phyloP scores from a whole-genome alignment of 208 protist genomes.

The Trypanosoma brucei region DNA sequence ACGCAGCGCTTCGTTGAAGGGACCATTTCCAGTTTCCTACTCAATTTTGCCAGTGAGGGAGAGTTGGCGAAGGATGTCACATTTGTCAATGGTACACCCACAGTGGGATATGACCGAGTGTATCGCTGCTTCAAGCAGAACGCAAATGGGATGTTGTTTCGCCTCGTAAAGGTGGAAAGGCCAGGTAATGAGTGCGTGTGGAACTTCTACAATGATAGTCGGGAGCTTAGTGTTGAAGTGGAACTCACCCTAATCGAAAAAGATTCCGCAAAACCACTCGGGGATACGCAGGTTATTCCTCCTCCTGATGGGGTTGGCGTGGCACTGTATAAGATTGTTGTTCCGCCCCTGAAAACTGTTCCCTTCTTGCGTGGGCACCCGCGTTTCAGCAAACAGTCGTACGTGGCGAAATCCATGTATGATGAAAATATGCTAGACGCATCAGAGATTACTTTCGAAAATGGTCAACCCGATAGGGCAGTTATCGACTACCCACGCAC shows the following conservation, averaged over 20 bases:
- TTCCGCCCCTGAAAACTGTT: conserved; percentile 55
- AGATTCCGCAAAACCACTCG: conserved; percentile 33
- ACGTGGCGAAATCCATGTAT: conserved; percentile 56
- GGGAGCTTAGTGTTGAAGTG: conserved; percentile 61
- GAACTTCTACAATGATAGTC: conserved; percentile 87
- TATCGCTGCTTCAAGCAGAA: conserved; percentile 77
- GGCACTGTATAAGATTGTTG: conserved; percentile 39
- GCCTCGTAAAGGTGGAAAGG: conserved; percentile 47
- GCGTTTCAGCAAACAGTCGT: conserved; percentile 43
- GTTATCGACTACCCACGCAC: conserved; percentile 28
- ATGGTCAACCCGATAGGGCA: conserved; percentile 37
- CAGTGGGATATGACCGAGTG: conserved; percentile 55
- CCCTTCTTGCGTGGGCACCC: conserved; percentile 53
- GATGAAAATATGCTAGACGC: conserved; percentile 27
- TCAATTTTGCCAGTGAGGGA: conserved; percentile 55
- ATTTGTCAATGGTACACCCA: conserved; percentile 53
- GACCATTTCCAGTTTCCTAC: conserved; percentile 27
- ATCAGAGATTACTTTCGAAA: conserved; percentile 40
- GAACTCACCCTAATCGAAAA: conserved; percentile 33
- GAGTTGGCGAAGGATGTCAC: conserved; percentile 36
- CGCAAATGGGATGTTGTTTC: conserved; percentile 79
- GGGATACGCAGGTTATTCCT: conserved; percentile 23
- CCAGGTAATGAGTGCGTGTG: conserved; percentile 42
- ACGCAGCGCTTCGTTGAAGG: conserved; percentile 40
- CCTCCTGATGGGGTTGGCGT: conserved; percentile 15